phyloP scores from a whole-genome alignment of 805 yeast species.

The Yamadazyma philogaea region DNA sequence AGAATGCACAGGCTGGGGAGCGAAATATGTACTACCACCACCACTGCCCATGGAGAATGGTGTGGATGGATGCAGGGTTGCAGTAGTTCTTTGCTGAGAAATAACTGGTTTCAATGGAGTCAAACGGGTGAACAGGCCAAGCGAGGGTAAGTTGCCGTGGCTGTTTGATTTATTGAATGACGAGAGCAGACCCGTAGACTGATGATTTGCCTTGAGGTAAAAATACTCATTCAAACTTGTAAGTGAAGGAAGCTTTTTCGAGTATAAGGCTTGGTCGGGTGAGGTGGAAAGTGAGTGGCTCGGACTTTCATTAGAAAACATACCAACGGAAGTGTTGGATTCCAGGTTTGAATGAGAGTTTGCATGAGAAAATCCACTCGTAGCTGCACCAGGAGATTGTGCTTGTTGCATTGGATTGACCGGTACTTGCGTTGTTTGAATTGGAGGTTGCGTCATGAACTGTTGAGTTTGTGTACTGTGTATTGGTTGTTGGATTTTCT shows the following conservation, averaged over 20 bases:
- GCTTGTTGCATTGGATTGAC: neutral
- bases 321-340: constrained; percentile 25
- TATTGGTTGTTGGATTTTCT: neutral
- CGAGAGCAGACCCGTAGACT: constrained; percentile 4
- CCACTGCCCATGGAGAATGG: constrained; percentile 15
- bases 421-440: neutral
- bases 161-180: constrained; percentile 9
- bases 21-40: constrained; percentile 1
- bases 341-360: constrained; percentile 26
- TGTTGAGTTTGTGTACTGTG: neutral
- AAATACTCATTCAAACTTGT: constrained; percentile 35
- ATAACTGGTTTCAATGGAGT: constrained; percentile 37
- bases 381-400: neutral
- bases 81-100: constrained; percentile 7
- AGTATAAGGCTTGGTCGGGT: constrained; percentile 25
- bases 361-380: constrained; percentile 9
- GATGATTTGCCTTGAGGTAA: constrained; percentile 17
- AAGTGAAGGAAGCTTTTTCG: constrained; percentile 22
- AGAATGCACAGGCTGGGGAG: constrained; percentile 2
- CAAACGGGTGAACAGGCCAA: constrained; percentile 31
- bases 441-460: neutral
- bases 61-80: constrained; percentile 20
- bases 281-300: constrained; percentile 31
- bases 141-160: constrained; percentile 19
- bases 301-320: constrained; percentile 27